These are phyloP conservation scores for Rhizopogon vesiculosus DNA, from an alignment of 768 basidiomycete species.

Conservation along the genomic window DNA sequence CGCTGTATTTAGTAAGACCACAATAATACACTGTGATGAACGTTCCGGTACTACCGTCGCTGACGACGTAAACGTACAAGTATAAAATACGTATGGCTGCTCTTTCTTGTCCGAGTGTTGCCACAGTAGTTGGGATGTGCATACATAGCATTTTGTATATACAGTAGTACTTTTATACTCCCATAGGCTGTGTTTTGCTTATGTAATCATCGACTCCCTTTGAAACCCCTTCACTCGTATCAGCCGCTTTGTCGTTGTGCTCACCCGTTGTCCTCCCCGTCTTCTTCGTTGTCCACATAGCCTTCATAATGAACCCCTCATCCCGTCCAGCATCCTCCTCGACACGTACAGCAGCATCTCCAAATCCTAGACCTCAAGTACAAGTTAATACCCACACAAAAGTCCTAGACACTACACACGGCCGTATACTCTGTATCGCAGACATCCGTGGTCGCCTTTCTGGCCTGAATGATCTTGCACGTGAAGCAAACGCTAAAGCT, in stretches of 20 bases:
- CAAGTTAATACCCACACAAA: constrained; percentile 72
- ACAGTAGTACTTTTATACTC: too few species aligned
- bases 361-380: constrained; percentile 44
- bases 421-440: constrained; percentile 90
- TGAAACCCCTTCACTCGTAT: constrained; percentile 7
- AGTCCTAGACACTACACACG: constrained; percentile 73
- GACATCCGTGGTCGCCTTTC: constrained; percentile 89
- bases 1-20: too few species aligned
- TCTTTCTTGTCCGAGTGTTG: too few species aligned
- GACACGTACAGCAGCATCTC: constrained; percentile 53
- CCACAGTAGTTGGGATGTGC: too few species aligned
- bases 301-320: constrained; percentile 45
- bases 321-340: constrained; percentile 60
- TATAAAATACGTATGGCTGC: too few species aligned
- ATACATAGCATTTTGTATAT: too few species aligned
- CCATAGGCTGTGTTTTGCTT: neutral
- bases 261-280: constrained; percentile 4
- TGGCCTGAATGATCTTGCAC: constrained; percentile 84
- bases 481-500: constrained; percentile 84
- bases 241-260: constrained; percentile 3
- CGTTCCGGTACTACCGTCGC: neutral
- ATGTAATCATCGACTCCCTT: constrained; percentile 3
- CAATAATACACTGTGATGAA: too few species aligned
- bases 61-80: neutral
- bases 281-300: constrained; percentile 16